Evolutionary conservation across 2,329 filamentous ascomycete genomes (phyloP), one percentile per base, ranked within the genome.

Genomic region (Chaetomium strumarium): DNA sequence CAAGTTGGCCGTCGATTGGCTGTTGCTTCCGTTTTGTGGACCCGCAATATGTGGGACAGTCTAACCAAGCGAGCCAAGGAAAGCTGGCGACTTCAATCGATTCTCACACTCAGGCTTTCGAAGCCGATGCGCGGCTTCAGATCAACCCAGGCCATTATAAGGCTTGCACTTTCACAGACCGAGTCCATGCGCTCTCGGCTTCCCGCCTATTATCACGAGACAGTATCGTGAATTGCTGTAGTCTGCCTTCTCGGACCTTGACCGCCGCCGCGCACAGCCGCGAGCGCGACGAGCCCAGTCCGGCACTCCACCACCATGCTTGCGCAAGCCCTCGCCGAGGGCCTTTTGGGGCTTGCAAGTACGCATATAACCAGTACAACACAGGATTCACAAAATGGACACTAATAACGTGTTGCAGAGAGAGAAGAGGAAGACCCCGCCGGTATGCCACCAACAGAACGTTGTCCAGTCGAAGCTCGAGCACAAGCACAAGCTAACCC

Each of bases 391-490:
- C 14, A 34, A 10, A 10, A 34, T 10, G 46, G 20, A 48, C n/a
- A 47, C 55, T 60, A 57, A 60, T 61, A 64, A 52, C 57, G 50
- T 57, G 17, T 37, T 53, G 53, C 54, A 77, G 74, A 67, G 58
- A 68, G 74, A 62, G 72, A 71, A 40, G 75, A 77, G 54, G 68
- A 70, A 38, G 75, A 77, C 57, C 71, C 72, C 41, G 74, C 74
- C 60, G 72, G 74, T 75, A 70, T 62, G 67, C 49, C 16, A 13
- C 42, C 36, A 30, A 47, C 51, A 12, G 11, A 7, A 24, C 24
- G 24, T 24, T 51, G 38, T 42, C 36, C 48, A 31, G 38, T 36
- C 45, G 24, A 45, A 16, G 10, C 45, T 24, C 38, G 6, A 45
- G 14, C 47, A 51, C 51, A 34, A 49, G n/a, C 54, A 56, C 60